Evolutionary conservation across 176 grass and related monocot species (phyloP).

Genomic region (Eleusine indica): DNA sequence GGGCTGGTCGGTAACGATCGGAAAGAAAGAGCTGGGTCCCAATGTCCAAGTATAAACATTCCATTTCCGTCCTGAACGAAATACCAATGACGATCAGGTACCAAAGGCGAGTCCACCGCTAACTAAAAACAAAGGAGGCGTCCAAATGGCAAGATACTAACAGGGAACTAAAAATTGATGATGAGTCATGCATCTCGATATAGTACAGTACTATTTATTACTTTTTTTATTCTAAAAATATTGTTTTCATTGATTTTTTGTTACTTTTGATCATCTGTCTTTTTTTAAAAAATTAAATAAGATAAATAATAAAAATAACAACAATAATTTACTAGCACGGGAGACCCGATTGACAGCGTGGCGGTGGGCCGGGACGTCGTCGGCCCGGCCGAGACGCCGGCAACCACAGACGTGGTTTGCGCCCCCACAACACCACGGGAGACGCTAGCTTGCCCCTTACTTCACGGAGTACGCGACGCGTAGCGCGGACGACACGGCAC

Average conservation of each 20-base stretch:
- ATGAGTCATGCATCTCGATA: too few relatives aligned
- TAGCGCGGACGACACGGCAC: constrained; percentile 18
- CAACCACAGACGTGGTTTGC: background rate
- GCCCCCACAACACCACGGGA: too few relatives aligned
- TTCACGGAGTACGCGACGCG: background rate
- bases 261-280: too few relatives aligned
- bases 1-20: too few relatives aligned
- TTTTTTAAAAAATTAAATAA: too few relatives aligned
- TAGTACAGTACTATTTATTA: too few relatives aligned
- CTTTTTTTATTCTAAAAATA: too few relatives aligned
- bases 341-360: background rate
- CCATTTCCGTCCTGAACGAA: background rate
- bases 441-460: background rate
- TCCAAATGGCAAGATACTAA: background rate
- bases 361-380: background rate
- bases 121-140: background rate
- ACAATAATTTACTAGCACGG: too few relatives aligned
- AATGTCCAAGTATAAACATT: background rate
- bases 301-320: too few relatives aligned
- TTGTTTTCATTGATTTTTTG: too few relatives aligned
- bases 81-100: background rate
- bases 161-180: too few relatives aligned
- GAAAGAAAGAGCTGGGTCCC: background rate
- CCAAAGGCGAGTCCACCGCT: background rate
- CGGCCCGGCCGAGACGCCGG: background rate